Conservation (phyloP, 345 rosid genomes). For the Atalantia buxifolia region DNA sequence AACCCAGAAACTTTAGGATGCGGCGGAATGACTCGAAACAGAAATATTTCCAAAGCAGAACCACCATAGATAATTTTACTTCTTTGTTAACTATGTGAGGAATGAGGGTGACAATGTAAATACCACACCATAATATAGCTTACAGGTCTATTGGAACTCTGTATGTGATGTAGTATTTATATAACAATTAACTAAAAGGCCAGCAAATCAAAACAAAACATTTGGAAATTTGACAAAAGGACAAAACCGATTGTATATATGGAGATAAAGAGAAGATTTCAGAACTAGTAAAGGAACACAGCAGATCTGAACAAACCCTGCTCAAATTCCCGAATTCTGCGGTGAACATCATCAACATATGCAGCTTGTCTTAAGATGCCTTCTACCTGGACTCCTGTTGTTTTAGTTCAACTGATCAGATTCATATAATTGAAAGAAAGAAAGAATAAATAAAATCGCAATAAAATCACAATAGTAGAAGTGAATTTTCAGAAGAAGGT, state of each 20-base stretch:
- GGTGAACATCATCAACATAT: slow-evolving; percentile 92
- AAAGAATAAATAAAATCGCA: too few relatives aligned
- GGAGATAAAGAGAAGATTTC: slow-evolving; percentile 4
- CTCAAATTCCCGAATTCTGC: slow-evolving; percentile 83
- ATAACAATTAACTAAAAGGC: not conserved
- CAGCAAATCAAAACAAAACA: not conserved
- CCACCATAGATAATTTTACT: slow-evolving; percentile 9
- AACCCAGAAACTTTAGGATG: slow-evolving; percentile 6
- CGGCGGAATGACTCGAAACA: not conserved
- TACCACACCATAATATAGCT: not conserved
- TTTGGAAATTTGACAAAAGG: slow-evolving; percentile 5
- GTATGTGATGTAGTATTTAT: not conserved
- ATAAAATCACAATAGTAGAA: not conserved
- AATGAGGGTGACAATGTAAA: not conserved
- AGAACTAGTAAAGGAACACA: not conserved
- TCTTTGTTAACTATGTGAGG: not conserved
- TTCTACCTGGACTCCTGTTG: slow-evolving; percentile 80
- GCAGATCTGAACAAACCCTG: slow-evolving; percentile 56
- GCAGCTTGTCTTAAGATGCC: slow-evolving; percentile 99
- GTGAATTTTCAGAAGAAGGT: not conserved
- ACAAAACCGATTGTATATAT: not conserved
- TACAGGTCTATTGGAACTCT: not conserved
- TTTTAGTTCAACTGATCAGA: slow-evolving; percentile 25
- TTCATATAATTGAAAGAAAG: not conserved
- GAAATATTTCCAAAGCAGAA: not conserved